Conservation (phyloP, 1,284 basidiomycete species). For the Prillingera fragicola region DNA sequence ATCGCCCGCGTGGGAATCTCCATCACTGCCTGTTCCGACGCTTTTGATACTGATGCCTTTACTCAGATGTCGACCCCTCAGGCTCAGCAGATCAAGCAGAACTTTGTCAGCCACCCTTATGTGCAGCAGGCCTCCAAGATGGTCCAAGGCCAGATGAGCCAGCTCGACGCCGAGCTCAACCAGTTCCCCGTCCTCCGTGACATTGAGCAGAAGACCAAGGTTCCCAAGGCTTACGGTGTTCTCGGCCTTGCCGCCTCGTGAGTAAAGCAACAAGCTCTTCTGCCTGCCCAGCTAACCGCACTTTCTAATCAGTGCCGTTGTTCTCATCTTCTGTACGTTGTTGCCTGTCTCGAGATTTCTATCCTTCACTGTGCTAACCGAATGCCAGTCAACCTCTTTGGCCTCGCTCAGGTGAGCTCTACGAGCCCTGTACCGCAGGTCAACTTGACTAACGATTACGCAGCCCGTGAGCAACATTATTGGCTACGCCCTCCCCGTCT, state of each 20-base stretch:
- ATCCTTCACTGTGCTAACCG: too few species aligned
- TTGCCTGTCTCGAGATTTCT: too few species aligned
- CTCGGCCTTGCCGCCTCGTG: slow-evolving; percentile 63
- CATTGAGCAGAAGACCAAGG: slow-evolving; percentile 80
- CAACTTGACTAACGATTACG: too few species aligned
- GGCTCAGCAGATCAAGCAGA: slow-evolving; percentile 52
- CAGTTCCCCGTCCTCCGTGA: slow-evolving; percentile 81
- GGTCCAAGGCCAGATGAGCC: slow-evolving; percentile 65
- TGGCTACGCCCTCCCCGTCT: slow-evolving; percentile 51
- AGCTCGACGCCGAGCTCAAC: slow-evolving; percentile 94
- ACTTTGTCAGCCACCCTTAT: slow-evolving; percentile 65
- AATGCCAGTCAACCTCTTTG: slow-evolving; percentile 51
- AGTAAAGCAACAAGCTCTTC: slow-evolving; percentile 18
- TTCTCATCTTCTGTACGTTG: slow-evolving; percentile 50
- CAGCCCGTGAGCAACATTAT: slow-evolving; percentile 48
- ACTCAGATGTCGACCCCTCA: slow-evolving; percentile 39
- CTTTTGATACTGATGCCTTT: neutral
- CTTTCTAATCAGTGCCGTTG: slow-evolving; percentile 29
- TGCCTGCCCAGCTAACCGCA: neutral
- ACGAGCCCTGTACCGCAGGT: too few species aligned
- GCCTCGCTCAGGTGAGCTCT: too few species aligned
- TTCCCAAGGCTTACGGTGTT: slow-evolving; percentile 89
- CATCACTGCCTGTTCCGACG: neutral
- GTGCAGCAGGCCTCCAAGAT: slow-evolving; percentile 72
- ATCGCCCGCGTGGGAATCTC: neutral